phyloP scores from a whole-genome alignment of 2,329 filamentous ascomycete species.

The Fusarium sulawesiense region DNA sequence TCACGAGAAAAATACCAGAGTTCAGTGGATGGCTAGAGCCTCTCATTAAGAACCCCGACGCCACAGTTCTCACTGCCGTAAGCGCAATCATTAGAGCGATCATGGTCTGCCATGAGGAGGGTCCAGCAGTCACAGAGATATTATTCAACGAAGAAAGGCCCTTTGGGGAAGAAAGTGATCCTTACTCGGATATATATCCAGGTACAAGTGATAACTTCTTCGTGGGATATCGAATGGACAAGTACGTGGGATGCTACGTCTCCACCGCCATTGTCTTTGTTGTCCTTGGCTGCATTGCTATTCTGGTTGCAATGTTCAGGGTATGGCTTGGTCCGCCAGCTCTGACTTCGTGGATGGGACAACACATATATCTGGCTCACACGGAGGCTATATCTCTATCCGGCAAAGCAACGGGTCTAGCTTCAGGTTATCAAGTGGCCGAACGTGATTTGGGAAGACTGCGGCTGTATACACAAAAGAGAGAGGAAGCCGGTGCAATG shows the following conservation, averaged over 20 bases:
- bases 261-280: conserved; percentile 8
- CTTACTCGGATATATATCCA: not conserved
- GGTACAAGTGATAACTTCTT: not conserved
- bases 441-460: conserved; percentile 7
- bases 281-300: conserved; percentile 9
- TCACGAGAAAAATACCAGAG: not conserved
- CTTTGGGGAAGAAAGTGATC: not conserved
- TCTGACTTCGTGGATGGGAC: conserved; percentile 30
- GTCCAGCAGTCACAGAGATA: not conserved
- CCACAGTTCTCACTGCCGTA: not conserved
- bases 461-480: not conserved
- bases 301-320: not conserved
- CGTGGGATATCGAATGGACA: not conserved
- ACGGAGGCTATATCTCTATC: not conserved
- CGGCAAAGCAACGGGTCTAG: not conserved
- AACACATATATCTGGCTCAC: not conserved
- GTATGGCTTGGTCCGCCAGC: conserved; percentile 20
- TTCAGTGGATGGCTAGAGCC: not conserved
- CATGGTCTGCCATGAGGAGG: not conserved
- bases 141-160: not conserved
- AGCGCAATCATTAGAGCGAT: conserved; percentile 3
- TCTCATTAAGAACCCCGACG: not conserved
- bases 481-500: not conserved
- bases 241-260: not conserved
- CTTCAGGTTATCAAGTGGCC: conserved; percentile 6